Evolutionary conservation across 768 basidiomycete species (phyloP), one percentile per base, ranked within the genome.

Genomic region (Amanita polypyramis): DNA sequence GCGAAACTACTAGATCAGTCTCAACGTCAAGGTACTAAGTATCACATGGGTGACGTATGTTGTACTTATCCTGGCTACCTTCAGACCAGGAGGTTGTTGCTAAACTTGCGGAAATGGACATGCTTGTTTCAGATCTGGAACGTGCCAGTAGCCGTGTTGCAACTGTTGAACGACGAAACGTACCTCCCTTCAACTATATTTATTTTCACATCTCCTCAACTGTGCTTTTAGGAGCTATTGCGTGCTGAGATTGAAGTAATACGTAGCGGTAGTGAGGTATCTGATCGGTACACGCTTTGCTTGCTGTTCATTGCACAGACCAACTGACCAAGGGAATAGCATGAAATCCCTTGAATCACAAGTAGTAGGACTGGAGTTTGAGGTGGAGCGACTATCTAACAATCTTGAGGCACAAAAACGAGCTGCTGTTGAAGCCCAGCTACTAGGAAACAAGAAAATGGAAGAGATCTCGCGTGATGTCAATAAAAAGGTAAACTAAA

Each of bases 101-200:
- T 1, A 87, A 92, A 54, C 75, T 97, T 17, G 85, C 88, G 0
- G 95, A 99, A 61, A 75, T 95, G 49, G 96, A 99, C 59, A 87
- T 97, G 81, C 80, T 97, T 56, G 85, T 88, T 20, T 88, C 86
- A 10, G 96, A 99, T 67, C 71, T 98, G 35, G 91, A 94, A 56
- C 77, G 92, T 14, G 93, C 96, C n/a, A 98, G 94, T 58, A 87
- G 81, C 57, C 81, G 95, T 14, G 87, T 97, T 2, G 90, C 87
- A 0, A 81, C 85, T 2, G 85, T 98, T 32, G 95, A 98, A 64
- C 77, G 93, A 52, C 77, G 96, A 43, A 98, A 99, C 67, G 91
- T 92, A 45, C 15, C 54, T 48, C 76, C 61, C 15, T 7, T 38
- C 34, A 49, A 32, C 14, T 47, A 27, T 29, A 12, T n/a, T 34